phyloP scores from a whole-genome alignment of 306 rosid species.

The Ormosia semicastrata region DNA sequence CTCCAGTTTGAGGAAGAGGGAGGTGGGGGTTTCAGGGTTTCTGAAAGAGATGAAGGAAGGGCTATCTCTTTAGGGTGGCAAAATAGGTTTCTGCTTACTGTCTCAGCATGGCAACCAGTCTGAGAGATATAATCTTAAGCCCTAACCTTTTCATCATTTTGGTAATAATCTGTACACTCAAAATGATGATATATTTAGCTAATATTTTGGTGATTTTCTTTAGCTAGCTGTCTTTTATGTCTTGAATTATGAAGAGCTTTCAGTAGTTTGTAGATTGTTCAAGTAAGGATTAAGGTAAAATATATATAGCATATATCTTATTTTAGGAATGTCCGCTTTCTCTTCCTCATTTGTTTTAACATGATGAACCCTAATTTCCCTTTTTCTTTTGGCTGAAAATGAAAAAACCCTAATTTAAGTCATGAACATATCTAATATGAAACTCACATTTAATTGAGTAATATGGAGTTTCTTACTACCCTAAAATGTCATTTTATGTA shows the following conservation, averaged over 20 bases:
- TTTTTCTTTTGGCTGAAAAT: neutral
- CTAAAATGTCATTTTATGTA: slow-evolving; percentile 14
- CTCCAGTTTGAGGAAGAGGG: slow-evolving; percentile 55
- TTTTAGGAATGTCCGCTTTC: neutral
- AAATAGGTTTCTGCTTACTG: slow-evolving; percentile 67
- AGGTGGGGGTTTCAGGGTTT: slow-evolving; percentile 67
- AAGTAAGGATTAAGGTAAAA: slow-evolving; percentile 15
- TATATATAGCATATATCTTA: slow-evolving; percentile 26
- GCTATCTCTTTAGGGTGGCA: slow-evolving; percentile 84
- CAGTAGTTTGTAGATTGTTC: slow-evolving; percentile 21
- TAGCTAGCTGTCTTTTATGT: neutral
- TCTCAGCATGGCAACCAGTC: slow-evolving; percentile 67
- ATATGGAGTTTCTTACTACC: slow-evolving; percentile 18
- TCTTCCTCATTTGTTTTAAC: neutral
- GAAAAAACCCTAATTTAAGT: slow-evolving; percentile 35
- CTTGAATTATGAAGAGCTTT: slow-evolving; percentile 3
- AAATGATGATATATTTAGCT: slow-evolving; percentile 27
- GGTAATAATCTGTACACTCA: slow-evolving; percentile 28
- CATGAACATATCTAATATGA: neutral
- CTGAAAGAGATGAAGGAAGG: slow-evolving; percentile 72
- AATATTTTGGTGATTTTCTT: neutral
- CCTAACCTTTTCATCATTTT: slow-evolving; percentile 41
- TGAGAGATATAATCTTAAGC: neutral
- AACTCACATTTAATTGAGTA: neutral
- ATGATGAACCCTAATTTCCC: slow-evolving; percentile 37